A percentile compares a stretch with the other conserved stretches of the same genome.
phyloP scores from a whole-genome alignment of 169 alveolate genomes.

The Eimeria acervulina region DNA sequence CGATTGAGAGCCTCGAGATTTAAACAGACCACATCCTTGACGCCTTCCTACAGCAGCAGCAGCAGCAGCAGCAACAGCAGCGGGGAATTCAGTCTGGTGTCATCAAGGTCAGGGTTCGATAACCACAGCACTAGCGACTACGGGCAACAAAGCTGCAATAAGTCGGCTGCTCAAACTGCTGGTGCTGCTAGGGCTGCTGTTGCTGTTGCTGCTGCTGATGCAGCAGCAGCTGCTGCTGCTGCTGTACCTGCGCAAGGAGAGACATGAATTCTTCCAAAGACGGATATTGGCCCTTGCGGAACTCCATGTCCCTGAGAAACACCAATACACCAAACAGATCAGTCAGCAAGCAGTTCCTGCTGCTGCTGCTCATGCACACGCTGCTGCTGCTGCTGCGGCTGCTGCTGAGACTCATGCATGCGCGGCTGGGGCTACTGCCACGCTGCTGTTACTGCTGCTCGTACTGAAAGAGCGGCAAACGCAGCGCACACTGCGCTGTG shows the following conservation, averaged over 20 bases:
- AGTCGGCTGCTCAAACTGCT: neutral
- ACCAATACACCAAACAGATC: neutral
- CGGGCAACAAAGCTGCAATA: neutral
- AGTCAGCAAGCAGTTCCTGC: neutral
- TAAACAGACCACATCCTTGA: constrained; percentile 31
- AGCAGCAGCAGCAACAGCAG: constrained; percentile 27
- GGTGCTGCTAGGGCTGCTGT: neutral
- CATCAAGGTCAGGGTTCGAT: neutral
- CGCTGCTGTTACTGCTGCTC: neutral
- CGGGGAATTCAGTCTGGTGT: neutral
- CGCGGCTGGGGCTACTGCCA: neutral
- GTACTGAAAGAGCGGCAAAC: neutral
- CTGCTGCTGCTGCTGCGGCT: neutral
- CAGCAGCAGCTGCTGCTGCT: constrained; percentile 9
- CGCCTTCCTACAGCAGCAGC: constrained; percentile 39
- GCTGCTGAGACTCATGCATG: neutral
- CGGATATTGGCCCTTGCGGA: constrained; percentile 61
- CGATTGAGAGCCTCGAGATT: constrained; percentile 42
- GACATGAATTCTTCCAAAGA: constrained; percentile 6
- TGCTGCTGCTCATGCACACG: neutral
- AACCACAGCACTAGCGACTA: neutral
- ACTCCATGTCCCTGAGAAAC: constrained; percentile 37
- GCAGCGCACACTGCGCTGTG: neutral
- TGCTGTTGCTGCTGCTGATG: constrained; percentile 26
- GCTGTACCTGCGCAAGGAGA: constrained; percentile 45